A percentile compares a stretch with the other conserved stretches of the same genome.
Conservation (phyloP, 306 rosid species). For the Dalbergia oliveri region DNA sequence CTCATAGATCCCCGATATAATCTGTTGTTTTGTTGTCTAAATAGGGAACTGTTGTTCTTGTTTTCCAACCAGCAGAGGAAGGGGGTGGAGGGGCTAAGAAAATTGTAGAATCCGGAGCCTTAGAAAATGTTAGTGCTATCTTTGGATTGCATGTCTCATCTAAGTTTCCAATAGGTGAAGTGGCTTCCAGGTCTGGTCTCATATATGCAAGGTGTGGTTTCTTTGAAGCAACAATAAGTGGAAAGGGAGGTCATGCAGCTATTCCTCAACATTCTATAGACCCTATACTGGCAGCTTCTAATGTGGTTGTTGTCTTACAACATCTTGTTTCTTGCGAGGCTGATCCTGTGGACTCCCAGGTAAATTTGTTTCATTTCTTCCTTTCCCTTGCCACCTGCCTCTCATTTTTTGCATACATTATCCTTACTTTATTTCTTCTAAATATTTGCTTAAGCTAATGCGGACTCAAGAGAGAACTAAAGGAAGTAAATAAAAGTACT, state of each 20-base stretch:
- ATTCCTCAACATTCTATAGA: constrained; percentile 85
- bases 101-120: constrained; percentile 65
- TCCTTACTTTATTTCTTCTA: background rate
- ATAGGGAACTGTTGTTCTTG: constrained; percentile 89
- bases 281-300: constrained; percentile 88
- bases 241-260: constrained; percentile 96
- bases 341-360: constrained; percentile 85
- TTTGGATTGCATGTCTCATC: constrained; percentile 75
- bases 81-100: constrained; percentile 84
- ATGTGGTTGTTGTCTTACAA: constrained; percentile 84
- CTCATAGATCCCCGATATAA: constrained; percentile 16
- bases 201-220: constrained; percentile 72
- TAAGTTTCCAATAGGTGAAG: constrained; percentile 66
- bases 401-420: background rate
- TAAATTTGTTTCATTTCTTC: constrained; percentile 21
- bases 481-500: background rate
- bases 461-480: background rate
- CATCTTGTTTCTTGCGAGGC: constrained; percentile 92
- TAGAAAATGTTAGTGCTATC: constrained; percentile 80
- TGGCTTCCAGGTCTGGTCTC: constrained; percentile 70
- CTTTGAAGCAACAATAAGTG: constrained; percentile 84
- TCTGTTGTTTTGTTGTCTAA: constrained; percentile 29
- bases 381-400: background rate
- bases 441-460: background rate
- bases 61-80: constrained; percentile 98